Evolutionary conservation across 768 basidiomycete species (phyloP).

Genomic region (Scleroderma citrinum): DNA sequence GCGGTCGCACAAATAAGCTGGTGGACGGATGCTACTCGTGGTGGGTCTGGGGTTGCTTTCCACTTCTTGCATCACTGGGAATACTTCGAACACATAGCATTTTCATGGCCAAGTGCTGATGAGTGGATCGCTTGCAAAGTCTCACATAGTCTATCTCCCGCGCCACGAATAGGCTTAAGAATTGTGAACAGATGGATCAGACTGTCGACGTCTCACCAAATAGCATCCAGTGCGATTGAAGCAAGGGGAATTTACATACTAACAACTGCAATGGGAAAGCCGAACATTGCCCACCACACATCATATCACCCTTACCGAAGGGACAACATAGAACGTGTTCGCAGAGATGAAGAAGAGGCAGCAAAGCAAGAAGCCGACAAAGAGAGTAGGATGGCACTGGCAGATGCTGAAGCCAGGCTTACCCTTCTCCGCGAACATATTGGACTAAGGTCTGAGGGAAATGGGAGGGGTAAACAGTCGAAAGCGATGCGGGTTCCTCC

Average conservation of each 20-base stretch:
- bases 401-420: constrained; percentile 79
- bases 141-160: no score
- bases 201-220: constrained; percentile 52
- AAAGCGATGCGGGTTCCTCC: constrained; percentile 24
- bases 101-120: constrained; percentile 22
- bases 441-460: constrained; percentile 34
- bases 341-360: constrained; percentile 80
- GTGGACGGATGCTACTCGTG: constrained; percentile 99
- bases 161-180: constrained; percentile 42
- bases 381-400: constrained; percentile 67
- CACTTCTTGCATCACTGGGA: constrained; percentile 60
- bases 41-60: constrained; percentile 94
- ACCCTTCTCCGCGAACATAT: constrained; percentile 57
- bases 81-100: constrained; percentile 39
- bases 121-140: no score
- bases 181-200: constrained; percentile 41
- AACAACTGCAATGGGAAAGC: constrained; percentile 84
- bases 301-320: constrained; percentile 83
- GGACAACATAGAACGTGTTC: constrained; percentile 79
- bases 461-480: constrained; percentile 23
- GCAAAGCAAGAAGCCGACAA: constrained; percentile 58
- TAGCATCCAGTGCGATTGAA: constrained; percentile 46
- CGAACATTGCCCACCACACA: constrained; percentile 89
- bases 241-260: no score
- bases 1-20: constrained; percentile 93